Evolutionary conservation across 345 rosid genomes (phyloP).

Genomic region (Brassica carinata): DNA sequence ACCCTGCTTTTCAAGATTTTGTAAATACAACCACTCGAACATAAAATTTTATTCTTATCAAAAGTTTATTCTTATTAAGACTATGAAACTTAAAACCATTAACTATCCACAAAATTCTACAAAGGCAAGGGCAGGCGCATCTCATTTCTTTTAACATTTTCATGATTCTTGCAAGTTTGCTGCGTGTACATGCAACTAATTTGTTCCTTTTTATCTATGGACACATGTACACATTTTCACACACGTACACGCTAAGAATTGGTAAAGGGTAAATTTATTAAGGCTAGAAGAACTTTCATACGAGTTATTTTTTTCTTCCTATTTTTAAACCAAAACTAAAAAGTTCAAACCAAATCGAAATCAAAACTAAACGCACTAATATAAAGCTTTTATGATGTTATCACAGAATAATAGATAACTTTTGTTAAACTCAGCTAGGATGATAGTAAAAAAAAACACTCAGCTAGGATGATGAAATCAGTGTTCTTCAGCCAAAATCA

Average conservation of each 20-base stretch:
- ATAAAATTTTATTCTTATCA: not conserved
- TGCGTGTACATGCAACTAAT: constrained; percentile 13
- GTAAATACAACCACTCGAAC: not conserved
- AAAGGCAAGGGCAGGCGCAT: not conserved
- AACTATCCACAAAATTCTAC: not conserved
- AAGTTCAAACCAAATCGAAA: not conserved
- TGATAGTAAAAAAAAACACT: not conserved
- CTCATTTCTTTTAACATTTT: not conserved
- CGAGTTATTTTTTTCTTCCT: not conserved
- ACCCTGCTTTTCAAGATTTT: not conserved
- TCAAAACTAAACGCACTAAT: not conserved
- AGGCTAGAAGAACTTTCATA: not conserved
- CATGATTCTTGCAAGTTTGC: constrained; percentile 8
- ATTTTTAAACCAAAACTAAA: not conserved
- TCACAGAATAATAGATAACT: not conserved
- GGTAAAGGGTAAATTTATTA: not conserved
- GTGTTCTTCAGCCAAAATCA: not conserved
- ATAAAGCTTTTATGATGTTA: not conserved
- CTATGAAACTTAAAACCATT: not conserved
- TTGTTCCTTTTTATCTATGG: not conserved
- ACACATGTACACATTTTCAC: not conserved
- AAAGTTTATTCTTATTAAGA: constrained; percentile 11
- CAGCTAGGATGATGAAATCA: not conserved
- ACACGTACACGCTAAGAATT: constrained; percentile 6
- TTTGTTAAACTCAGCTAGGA: not conserved